Percentiles rank a stretch among this genome's conserved stretches.
phyloP scores from a whole-genome alignment of 768 basidiomycete species.

The Lactarius vividus region DNA sequence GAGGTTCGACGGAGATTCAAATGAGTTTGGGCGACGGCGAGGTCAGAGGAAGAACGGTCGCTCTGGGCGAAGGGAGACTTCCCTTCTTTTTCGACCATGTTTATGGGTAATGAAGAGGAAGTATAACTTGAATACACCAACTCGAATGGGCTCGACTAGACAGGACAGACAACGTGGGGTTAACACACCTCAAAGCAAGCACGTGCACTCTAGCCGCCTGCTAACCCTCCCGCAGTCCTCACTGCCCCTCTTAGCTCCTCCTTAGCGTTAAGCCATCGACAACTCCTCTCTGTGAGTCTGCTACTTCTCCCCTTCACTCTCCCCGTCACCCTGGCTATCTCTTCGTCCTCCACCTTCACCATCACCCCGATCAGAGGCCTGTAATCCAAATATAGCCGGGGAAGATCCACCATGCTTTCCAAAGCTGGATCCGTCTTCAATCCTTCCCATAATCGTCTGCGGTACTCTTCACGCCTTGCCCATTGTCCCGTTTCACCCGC shows the following conservation, averaged over 20 bases:
- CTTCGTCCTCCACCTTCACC: constrained; percentile 60
- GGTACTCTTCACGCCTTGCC: constrained; percentile 22
- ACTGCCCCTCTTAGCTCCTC: constrained; percentile 33
- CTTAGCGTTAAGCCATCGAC: constrained; percentile 42
- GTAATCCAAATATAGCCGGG: constrained; percentile 61
- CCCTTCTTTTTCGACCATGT: constrained; percentile 28
- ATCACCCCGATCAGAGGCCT: constrained; percentile 65
- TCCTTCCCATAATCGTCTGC: constrained; percentile 35
- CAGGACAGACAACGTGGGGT: constrained; percentile 1
- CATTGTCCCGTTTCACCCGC: constrained; percentile 2
- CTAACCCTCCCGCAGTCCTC: constrained; percentile 22
- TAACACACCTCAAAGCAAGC: constrained; percentile 16
- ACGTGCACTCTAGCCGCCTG: constrained; percentile 14
- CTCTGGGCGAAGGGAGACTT: constrained; percentile 27
- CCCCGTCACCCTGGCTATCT: constrained; percentile 35
- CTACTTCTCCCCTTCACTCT: constrained; percentile 29
- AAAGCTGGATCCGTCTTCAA: constrained; percentile 47
- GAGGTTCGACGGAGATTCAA: constrained; percentile 26
- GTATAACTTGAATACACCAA: not conserved
- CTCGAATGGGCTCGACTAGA: not conserved
- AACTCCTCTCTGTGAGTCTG: constrained; percentile 53
- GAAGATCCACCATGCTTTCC: constrained; percentile 35
- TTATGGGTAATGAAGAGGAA: constrained; percentile 16
- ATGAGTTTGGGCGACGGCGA: constrained; percentile 26
- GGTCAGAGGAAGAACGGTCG: constrained; percentile 20